These are phyloP conservation scores for Syncephalastrum racemosum DNA, from an alignment of 371 early-diverging fungal genomes.

Conservation along the genomic window DNA sequence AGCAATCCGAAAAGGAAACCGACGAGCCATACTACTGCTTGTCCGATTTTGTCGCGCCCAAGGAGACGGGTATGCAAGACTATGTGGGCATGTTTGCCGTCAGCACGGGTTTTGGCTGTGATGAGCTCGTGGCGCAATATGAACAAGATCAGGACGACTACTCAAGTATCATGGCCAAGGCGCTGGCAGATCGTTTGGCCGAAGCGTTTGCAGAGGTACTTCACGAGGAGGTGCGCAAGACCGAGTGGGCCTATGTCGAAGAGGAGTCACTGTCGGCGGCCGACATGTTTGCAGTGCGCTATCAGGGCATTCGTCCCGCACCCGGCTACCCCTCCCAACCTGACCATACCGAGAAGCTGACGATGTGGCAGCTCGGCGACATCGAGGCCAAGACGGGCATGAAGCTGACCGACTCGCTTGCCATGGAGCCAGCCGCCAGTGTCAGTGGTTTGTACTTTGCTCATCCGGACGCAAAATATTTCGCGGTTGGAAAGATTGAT, in stretches of 20 bases:
- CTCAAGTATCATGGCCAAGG: conserved; percentile 88
- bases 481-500: conserved; percentile 91
- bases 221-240: conserved; percentile 82
- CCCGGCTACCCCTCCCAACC: conserved; percentile 89
- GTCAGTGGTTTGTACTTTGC: conserved; percentile 82
- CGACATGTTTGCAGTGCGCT: conserved; percentile 84
- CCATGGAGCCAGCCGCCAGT: conserved; percentile 90
- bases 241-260: conserved; percentile 85
- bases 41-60: conserved; percentile 89
- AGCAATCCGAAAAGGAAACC: conserved; percentile 71
- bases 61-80: conserved; percentile 69
- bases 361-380: conserved; percentile 86
- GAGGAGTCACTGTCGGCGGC: conserved; percentile 74
- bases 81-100: conserved; percentile 91
- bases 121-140: conserved; percentile 73
- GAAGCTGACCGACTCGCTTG: conserved; percentile 83
- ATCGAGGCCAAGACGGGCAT: conserved; percentile 80
- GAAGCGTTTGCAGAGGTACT: conserved; percentile 90
- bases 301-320: conserved; percentile 92
- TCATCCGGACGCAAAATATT: conserved; percentile 78
- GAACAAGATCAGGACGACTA: conserved; percentile 84
- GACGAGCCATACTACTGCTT: conserved; percentile 84
- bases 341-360: conserved; percentile 88
- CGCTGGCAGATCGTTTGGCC: conserved; percentile 89
- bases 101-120: conserved; percentile 87